A percentile compares a stretch with the other conserved stretches of the same genome.
phyloP scores from a whole-genome alignment of 208 protist species.

The Acanthamoeba sp. region DNA sequence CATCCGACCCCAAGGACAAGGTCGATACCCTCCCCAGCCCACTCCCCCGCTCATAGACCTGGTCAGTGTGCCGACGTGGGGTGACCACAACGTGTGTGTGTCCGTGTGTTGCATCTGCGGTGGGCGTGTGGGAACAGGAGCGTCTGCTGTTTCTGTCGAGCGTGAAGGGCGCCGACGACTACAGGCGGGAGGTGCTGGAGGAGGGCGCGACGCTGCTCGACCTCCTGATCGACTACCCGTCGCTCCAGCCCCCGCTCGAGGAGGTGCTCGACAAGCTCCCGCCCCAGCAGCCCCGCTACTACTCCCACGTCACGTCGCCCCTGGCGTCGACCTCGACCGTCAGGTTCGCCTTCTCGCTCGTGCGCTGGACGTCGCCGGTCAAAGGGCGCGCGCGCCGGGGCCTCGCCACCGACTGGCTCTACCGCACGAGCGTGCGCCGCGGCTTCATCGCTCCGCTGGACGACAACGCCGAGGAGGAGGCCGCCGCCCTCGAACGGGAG shows the following conservation, averaged over 20 bases:
- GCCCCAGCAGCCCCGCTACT: constrained; percentile 70
- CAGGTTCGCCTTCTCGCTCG: constrained; percentile 63
- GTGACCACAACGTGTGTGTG: no score
- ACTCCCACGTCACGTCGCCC: constrained; percentile 53
- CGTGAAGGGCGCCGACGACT: constrained; percentile 74
- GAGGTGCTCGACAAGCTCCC: constrained; percentile 42
- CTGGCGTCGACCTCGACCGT: neutral
- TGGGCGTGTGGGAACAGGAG: neutral
- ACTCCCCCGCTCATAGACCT: no score
- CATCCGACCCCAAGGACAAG: constrained; percentile 73
- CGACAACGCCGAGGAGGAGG: neutral
- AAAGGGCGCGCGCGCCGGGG: neutral
- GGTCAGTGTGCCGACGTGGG: no score
- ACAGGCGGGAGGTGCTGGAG: constrained; percentile 54
- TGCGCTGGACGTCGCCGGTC: neutral
- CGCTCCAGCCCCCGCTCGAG: constrained; percentile 41
- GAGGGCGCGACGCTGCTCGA: constrained; percentile 59
- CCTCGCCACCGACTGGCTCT: constrained; percentile 79
- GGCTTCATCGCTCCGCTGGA: neutral
- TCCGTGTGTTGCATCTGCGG: no score
- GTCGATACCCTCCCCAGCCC: no score
- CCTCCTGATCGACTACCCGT: constrained; percentile 68
- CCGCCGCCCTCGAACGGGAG: neutral
- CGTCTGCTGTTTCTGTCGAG: constrained; percentile 46
- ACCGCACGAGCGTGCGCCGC: constrained; percentile 43